Conservation (phyloP, 164 flowering plant genomes). For the Magnolia sinica region DNA sequence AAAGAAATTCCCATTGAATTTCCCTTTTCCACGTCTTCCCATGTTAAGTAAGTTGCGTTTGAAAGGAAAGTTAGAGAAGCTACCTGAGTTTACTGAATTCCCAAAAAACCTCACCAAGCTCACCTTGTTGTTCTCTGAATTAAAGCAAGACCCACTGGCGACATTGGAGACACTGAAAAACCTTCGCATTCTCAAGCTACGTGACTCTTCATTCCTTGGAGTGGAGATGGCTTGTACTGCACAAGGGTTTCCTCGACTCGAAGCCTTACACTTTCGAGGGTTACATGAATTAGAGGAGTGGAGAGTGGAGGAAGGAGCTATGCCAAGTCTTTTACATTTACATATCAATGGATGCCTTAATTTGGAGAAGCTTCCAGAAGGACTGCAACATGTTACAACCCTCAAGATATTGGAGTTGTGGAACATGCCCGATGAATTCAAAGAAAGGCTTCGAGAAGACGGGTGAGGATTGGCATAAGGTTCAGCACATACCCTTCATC, state of each 20-base stretch:
- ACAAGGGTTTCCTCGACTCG: not conserved
- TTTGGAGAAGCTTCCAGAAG: slow-evolving; percentile 24
- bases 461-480: not conserved
- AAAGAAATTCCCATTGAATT: too few species aligned
- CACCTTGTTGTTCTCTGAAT: not conserved
- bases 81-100: not conserved
- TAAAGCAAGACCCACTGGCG: not conserved
- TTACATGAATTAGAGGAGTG: not conserved
- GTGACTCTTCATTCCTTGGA: slow-evolving; percentile 4
- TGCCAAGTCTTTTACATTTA: not conserved
- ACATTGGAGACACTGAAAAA: not conserved
- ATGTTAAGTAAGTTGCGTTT: not conserved
- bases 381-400: slow-evolving; percentile 23
- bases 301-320: not conserved
- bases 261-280: not conserved
- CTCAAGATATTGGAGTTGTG: slow-evolving; percentile 3
- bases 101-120: too few species aligned
- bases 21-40: too few species aligned
- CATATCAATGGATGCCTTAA: slow-evolving; percentile 9
- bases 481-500: too few species aligned
- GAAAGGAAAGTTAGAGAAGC: not conserved
- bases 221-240: not conserved
- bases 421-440: not conserved
- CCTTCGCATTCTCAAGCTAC: not conserved
- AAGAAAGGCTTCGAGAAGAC: not conserved